Evolutionary conservation across 2,329 filamentous ascomycete species (phyloP).

Genomic region (Falciphora oryzae): DNA sequence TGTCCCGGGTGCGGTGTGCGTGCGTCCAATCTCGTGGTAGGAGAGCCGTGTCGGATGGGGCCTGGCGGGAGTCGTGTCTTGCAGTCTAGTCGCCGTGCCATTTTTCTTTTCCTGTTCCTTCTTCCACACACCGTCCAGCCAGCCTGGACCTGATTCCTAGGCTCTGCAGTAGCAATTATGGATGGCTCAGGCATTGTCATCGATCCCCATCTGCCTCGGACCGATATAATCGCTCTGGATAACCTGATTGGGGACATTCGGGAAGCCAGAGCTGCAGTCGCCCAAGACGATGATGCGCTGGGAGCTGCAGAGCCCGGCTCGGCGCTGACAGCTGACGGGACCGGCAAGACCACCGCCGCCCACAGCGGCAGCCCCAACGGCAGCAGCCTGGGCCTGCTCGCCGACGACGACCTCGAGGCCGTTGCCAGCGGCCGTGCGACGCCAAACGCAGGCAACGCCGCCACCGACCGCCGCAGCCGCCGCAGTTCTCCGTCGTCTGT

Average conservation of each 20-base stretch:
- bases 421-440: not conserved
- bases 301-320: not conserved
- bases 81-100: too few species aligned
- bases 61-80: not conserved
- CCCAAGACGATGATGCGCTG: not conserved
- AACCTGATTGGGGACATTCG: constrained; percentile 34
- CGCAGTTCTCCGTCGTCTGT: not conserved
- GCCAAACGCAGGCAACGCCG: not conserved
- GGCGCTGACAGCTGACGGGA: not conserved
- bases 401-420: not conserved
- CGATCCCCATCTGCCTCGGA: constrained; percentile 33
- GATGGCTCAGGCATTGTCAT: constrained; percentile 28
- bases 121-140: not conserved
- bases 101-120: not conserved
- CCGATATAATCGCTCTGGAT: constrained; percentile 34
- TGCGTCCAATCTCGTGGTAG: not conserved
- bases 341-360: too few species aligned
- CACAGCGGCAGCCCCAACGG: not conserved
- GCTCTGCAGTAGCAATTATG: constrained; percentile 6
- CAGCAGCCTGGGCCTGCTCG: not conserved
- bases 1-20: not conserved
- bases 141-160: not conserved
- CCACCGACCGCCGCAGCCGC: not conserved
- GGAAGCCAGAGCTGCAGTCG: constrained; percentile 12
- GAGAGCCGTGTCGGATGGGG: not conserved